Base-by-base conservation (phyloP, 768 basidiomycete genomes). In the Zangia roseola region DNA sequence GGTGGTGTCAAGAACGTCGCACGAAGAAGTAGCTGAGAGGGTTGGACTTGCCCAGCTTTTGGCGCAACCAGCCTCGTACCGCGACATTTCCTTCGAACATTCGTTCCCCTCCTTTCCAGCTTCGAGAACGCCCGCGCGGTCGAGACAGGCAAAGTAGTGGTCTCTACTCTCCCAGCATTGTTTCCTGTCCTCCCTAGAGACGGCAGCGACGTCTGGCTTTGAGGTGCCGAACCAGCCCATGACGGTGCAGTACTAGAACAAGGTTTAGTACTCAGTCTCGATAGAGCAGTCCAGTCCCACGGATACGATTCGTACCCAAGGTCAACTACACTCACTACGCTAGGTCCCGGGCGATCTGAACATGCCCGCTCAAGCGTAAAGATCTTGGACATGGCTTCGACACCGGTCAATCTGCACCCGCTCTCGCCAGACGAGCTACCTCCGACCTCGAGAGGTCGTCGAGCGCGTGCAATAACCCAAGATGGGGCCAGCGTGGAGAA, bases 91-190 rank as follows among this genome's bases (percentile, higher is more conserved):
- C 12, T 66, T 58, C 4, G 72, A 60, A 61, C 94, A 97, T 10
- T 74, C 73, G 31, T 58, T 71, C 5, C 71, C 71, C 54, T 88
- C 90, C 55, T 87, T 85, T 9, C 91, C 91, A 0, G 91, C 80
- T 53, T 86, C 85, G 26, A 88, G 71, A 16, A 94, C 79, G 30
- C 75, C 76, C 10, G 70, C 76, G 34, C 69, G 69, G 67, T 94
- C 91, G 40, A 97, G 75, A 67, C 94, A 98, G 4, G 74, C 70
- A 64, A 92, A 97, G 65, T 95, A 97, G 3, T 74, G 73, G 65
- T 97, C 93, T 46, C 94, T 74, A 17, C 73, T 69, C 26, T 88
- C 84, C 94, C 94, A 98, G 70, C 94, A 98, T 50, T 77, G 77
- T 54, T 85, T 73, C 7, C 94, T 80, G 57, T 89, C 83, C 62